Base-by-base conservation (phyloP, 371 early-diverging fungal genomes). In the Syncephalastrum racemosum region DNA sequence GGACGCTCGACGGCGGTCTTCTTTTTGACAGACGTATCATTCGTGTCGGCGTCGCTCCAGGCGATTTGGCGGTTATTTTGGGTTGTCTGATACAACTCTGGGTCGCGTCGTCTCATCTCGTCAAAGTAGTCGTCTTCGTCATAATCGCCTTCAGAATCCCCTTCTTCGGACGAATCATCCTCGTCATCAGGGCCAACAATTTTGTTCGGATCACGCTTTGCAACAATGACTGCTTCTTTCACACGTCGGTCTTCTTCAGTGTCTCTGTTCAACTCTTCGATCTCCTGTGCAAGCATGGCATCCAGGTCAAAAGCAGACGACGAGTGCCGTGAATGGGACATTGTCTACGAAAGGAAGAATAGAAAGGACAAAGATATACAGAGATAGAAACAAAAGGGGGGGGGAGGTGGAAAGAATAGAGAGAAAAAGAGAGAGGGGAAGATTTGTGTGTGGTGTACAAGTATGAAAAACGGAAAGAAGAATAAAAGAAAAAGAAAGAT, bases 121-220 rank as follows among this genome's bases (percentile, higher is more conserved):
- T 74, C 79, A 39, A 68, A 77, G 23, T 79, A 78, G n/a, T 80
- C 81, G 16, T 72, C 70, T 16, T 75, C 73, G 23, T 63, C 59
- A 22, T 55, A 53, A 40, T 73, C 66, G 24, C 50, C 31, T 53
- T 63, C 18, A 36, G 43, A 22, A 24, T 47, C 44, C 16, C 65
- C 66, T 23, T 75, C 66, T n/a, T 63, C 58, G 39, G 63, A 49
- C 27, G 46, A 46, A 14, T 44, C 51, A 16, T 61, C 59, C 1
- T 58, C 58, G 12, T 54, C 55, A 14, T 63, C 63, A 15, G 66
- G 71, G 19, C 64, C 62, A n/a, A 60, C 59, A n/a, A 69, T 54
- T 27, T 66, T 62, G 48, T 78, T 78, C 13, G 79, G 79, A 46
- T 78, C 79, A 23, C 75, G 69, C 41, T 71, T 73, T 2, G 58